Conservation (phyloP, 1,139 yeast genomes). For the Blastobotrys niveus region DNA sequence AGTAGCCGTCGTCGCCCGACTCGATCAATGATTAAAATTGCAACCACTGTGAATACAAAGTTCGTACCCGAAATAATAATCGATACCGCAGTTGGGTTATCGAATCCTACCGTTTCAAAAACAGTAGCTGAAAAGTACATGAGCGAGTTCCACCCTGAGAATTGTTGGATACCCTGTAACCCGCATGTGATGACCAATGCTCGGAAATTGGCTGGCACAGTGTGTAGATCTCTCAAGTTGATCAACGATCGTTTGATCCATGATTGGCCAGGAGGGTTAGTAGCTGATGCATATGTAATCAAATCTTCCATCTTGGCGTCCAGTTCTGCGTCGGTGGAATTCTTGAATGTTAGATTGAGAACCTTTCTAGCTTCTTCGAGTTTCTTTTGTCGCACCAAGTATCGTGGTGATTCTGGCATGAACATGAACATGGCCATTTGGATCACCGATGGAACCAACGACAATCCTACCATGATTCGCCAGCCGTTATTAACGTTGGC, state of each 20-base stretch:
- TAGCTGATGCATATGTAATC: constrained; percentile 18
- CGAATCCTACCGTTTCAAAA: constrained; percentile 80
- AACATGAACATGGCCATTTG: constrained; percentile 75
- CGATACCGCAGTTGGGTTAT: constrained; percentile 84
- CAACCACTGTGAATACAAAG: constrained; percentile 75
- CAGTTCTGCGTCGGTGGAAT: constrained; percentile 28
- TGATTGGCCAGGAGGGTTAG: constrained; percentile 9
- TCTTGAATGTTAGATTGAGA: constrained; percentile 42
- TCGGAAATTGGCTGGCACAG: constrained; percentile 75
- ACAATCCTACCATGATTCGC: constrained; percentile 86
- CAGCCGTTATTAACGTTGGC: constrained; percentile 73
- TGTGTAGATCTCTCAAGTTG: constrained; percentile 58
- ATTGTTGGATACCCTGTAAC: constrained; percentile 90
- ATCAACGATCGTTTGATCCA: constrained; percentile 18
- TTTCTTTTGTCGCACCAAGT: constrained; percentile 64
- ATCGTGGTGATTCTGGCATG: constrained; percentile 95
- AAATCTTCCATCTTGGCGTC: constrained; percentile 24
- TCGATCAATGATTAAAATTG: constrained; percentile 75
- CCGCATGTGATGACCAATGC: constrained; percentile 88
- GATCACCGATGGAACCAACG: constrained; percentile 76
- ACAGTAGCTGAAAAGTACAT: constrained; percentile 92
- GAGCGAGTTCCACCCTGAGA: constrained; percentile 89
- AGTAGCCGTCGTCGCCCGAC: constrained; percentile 82
- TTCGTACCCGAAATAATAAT: constrained; percentile 89
- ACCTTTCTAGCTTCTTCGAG: constrained; percentile 62